phyloP scores from a whole-genome alignment of 306 rosid genomes.

The Trifolium dubium region DNA sequence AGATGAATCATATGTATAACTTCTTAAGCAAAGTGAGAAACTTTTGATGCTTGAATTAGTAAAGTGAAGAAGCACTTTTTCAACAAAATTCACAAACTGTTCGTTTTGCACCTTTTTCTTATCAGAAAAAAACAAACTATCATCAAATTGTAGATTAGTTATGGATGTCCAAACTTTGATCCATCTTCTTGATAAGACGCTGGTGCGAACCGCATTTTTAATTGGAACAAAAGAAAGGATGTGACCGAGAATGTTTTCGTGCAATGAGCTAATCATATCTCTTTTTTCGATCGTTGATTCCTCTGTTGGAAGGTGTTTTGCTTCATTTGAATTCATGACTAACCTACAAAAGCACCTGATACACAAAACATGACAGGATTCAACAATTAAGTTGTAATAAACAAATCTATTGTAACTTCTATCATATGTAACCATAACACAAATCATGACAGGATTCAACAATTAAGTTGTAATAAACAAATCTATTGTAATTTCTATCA shows the following conservation, averaged over 20 bases:
- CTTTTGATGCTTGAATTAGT: slow-evolving; percentile 34
- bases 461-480: too few species aligned
- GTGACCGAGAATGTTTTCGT: slow-evolving; percentile 36
- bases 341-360: slow-evolving; percentile 8
- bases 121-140: slow-evolving; percentile 14
- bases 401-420: background rate
- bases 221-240: slow-evolving; percentile 41
- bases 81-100: slow-evolving; percentile 37
- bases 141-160: slow-evolving; percentile 23
- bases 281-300: background rate
- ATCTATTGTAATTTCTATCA: background rate
- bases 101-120: slow-evolving; percentile 44
- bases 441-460: too few species aligned
- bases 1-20: slow-evolving; percentile 38
- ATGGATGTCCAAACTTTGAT: slow-evolving; percentile 39
- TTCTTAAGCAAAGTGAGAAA: slow-evolving; percentile 43
- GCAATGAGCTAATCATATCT: slow-evolving; percentile 41
- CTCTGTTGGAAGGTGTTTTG: background rate
- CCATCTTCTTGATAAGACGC: slow-evolving; percentile 41
- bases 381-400: too few species aligned
- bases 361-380: too few species aligned
- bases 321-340: slow-evolving; percentile 33
- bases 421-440: too few species aligned
- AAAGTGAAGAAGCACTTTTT: slow-evolving; percentile 32
- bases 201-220: slow-evolving; percentile 26